phyloP scores from a whole-genome alignment of 164 flowering plant species.

The Magnolia kwangsiensis region DNA sequence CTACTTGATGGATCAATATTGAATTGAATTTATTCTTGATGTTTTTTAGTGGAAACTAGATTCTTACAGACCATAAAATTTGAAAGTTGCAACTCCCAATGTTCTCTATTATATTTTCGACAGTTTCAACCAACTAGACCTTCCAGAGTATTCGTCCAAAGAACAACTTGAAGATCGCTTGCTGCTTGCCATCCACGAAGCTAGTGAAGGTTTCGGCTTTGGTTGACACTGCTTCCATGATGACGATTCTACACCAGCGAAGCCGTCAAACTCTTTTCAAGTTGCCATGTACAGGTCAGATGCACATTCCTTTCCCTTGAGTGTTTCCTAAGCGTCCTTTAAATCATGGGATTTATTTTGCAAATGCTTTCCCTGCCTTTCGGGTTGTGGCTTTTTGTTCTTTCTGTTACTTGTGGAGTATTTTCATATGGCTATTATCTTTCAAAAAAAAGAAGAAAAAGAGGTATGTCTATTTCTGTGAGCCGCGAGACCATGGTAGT shows the following conservation, averaged over 20 bases:
- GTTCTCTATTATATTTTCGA: slow-evolving; percentile 9
- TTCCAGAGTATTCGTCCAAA: slow-evolving; percentile 85
- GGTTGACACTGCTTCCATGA: slow-evolving; percentile 38
- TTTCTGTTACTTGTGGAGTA: no score
- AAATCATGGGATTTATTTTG: background rate
- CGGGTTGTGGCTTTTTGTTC: no score
- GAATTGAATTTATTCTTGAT: background rate
- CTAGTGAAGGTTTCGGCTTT: slow-evolving; percentile 97
- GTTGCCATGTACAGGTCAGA: slow-evolving; percentile 45
- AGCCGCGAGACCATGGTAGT: no score
- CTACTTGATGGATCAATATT: background rate
- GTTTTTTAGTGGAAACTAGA: background rate
- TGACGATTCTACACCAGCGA: slow-evolving; percentile 5
- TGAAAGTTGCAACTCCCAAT: background rate
- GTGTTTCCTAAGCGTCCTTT: background rate
- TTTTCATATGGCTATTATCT: no score
- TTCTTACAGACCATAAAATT: background rate
- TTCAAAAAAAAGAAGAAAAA: no score
- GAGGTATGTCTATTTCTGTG: no score
- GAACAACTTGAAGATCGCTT: slow-evolving; percentile 85
- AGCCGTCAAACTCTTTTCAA: slow-evolving; percentile 10
- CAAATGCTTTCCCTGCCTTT: no score
- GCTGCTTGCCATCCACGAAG: slow-evolving; percentile 98
- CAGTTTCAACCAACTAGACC: slow-evolving; percentile 97
- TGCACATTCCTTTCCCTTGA: background rate